Evolutionary conservation across 441 rosid species (phyloP), one percentile per base, ranked within the genome.

Genomic region (Aquilaria agallochum): DNA sequence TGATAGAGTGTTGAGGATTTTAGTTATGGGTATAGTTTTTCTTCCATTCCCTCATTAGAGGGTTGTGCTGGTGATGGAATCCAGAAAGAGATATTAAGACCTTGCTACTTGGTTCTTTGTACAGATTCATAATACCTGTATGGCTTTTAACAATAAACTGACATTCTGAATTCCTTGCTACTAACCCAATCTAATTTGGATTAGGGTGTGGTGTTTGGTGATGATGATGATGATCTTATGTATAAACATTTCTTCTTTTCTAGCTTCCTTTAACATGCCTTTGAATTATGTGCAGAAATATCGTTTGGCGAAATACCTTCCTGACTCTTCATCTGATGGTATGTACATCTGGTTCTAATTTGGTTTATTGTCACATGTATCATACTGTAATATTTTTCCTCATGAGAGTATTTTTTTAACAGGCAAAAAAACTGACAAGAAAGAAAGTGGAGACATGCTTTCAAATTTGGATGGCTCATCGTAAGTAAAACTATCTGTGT

Each of bases 301-400:
- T 73, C 91, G 97, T 65, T 92, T 95, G 66, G 99, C 99, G 20
- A 95, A 95, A 71, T 91, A 89, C 76, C 91, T 95, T 11, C 99
- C 99, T 9, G 99, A 95, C 74, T 90, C 96, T 50, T 83, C 94
- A 27, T 80, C 94, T 59, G 99, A 94, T 74, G 97, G 97, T 91
- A 77, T 63, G 80, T 66, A 5, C 46, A 47, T 64, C 51, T 59
- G n/a, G 73, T 53, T 63, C 49, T 20, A 30, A 53, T 53, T n/a
- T 59, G 53, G n/a, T 71, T 70, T 54, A 47, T 56, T 30, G 66
- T 4, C 33, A 59, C 20, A 11, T 57, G 45, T 47, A 34, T n/a
- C 47, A 27, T 5, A 14, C 15, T 14, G 33, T 53, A 52, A 53
- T 42, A 51, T 13, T 30, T 53, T 40, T 40, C 27, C 45, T 40